These are phyloP conservation scores for Ustilago shanxiensis DNA, from an alignment of 1,284 basidiomycete species.

Conservation along the genomic window DNA sequence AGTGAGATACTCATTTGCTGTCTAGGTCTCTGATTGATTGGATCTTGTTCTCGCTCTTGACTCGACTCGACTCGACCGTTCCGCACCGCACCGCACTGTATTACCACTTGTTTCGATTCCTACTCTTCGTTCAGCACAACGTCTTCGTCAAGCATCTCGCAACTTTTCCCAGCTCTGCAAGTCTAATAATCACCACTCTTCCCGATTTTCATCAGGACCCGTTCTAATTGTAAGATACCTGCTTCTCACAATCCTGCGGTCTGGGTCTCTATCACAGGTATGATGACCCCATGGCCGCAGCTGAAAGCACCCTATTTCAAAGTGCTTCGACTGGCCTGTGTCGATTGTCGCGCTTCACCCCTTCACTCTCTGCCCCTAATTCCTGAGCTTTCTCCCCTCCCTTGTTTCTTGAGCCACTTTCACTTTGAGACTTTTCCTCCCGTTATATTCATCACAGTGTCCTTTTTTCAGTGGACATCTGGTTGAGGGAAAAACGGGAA, in stretches of 20 bases:
- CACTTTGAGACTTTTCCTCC: conserved; percentile 29
- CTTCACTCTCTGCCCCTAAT: not conserved
- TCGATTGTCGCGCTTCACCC: conserved; percentile 13
- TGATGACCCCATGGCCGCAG: not conserved
- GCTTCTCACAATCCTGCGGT: conserved; percentile 5
- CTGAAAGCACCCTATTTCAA: not conserved
- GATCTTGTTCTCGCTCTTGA: conserved; percentile 1
- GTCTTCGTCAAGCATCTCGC: conserved; percentile 34
- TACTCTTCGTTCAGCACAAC: not conserved
- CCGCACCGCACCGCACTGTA: conserved; percentile 28
- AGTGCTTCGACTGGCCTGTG: conserved; percentile 27
- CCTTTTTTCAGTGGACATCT: conserved; percentile 50
- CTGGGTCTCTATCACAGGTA: not conserved
- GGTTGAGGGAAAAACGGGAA: conserved; percentile 62
- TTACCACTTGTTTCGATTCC: conserved; percentile 19
- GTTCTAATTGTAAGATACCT: conserved; percentile 41
- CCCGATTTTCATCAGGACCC: not conserved
- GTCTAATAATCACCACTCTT: conserved; percentile 27
- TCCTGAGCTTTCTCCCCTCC: not conserved
- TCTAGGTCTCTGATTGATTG: not conserved
- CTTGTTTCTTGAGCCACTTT: conserved; percentile 3
- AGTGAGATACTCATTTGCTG: conserved; percentile 32
- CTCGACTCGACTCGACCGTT: too few species aligned
- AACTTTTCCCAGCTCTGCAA: not conserved
- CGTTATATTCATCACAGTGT: conserved; percentile 61